Base-by-base conservation (phyloP, 2,329 filamentous ascomycete species). In the Stromatinia cepivora region DNA sequence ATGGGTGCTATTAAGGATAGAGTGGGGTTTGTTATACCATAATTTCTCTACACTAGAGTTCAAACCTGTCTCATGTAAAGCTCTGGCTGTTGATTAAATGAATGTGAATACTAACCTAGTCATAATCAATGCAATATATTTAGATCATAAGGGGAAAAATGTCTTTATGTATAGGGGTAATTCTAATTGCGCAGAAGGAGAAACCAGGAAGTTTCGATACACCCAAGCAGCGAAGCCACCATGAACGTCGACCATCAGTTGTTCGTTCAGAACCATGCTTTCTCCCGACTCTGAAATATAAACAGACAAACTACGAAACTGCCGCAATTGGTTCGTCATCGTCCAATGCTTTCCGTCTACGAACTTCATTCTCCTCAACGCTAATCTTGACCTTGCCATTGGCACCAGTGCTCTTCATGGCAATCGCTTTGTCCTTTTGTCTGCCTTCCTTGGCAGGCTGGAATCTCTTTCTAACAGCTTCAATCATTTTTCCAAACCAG, bases 401-500 rank as follows among this genome's bases (percentile, higher is more conserved):
- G 8, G 67, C 72, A 20, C 76, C 75, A 10, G 75, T 77, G 56
- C 65, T 78, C 58, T 67, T 75, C 9, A 71, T 72, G 54, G 73
- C 75, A 22, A 73, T 71, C 11, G 75, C 70, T 67, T 78, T 77
- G 62, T 77, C 75, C 70, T 77, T 78, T 52, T 76, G 73, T 66
- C 73, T 76, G 48, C 69, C 66, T n/a, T 80, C 77, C 72, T 80
- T 78, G 36, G 81, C 76, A 6, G 90, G 80, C 71, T 87, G 85
- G 77, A 95, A 95, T 36, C 92, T 85, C 82, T 92, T 93, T 70
- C 88, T 84, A 17, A 95, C 87, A 11, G 92, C 91, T 70, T 87
- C 84, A 72, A 96, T 88, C 92, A 96, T 96, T 85, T 92, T 93
- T 76, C 88, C 84, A 78, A 94, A 95, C 92, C 92, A 96, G 80